phyloP scores from a whole-genome alignment of 495 filamentous ascomycete species.

The Massariosphaeria phaeospora region DNA sequence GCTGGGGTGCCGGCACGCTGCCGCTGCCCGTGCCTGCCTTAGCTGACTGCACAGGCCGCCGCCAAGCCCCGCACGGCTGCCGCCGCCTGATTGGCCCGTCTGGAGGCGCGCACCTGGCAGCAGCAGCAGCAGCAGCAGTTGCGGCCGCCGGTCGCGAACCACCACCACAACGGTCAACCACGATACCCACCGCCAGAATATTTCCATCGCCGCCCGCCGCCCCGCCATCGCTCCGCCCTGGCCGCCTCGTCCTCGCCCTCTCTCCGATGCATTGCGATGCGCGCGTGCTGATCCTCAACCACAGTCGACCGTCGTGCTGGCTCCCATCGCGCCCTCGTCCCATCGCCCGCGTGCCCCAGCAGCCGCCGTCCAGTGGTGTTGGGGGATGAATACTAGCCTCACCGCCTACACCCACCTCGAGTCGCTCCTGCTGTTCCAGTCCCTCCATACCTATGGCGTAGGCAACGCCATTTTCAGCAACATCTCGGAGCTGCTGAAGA shows the following conservation, averaged over 20 bases:
- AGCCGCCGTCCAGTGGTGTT: slow-evolving; percentile 22
- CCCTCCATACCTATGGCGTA: slow-evolving; percentile 62
- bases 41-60: too few species aligned
- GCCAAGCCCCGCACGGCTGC: too few species aligned
- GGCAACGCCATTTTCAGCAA: slow-evolving; percentile 60
- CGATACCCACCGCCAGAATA: background rate
- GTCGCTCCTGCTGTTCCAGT: slow-evolving; percentile 82
- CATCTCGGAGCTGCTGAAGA: slow-evolving; percentile 69
- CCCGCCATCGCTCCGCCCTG: slow-evolving; percentile 14
- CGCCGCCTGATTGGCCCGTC: slow-evolving; percentile 15
- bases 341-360: slow-evolving; percentile 28
- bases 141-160: slow-evolving; percentile 9
- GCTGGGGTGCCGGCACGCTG: too few species aligned
- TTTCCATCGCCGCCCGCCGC: slow-evolving; percentile 16
- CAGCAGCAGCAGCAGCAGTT: too few species aligned
- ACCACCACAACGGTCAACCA: slow-evolving; percentile 1
- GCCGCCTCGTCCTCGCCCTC: slow-evolving; percentile 14
- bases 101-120: background rate
- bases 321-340: slow-evolving; percentile 21
- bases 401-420: slow-evolving; percentile 79
- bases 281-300: slow-evolving; percentile 5
- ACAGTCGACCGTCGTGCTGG: slow-evolving; percentile 27
- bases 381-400: slow-evolving; percentile 40
- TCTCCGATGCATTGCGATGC: slow-evolving; percentile 8
- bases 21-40: too few species aligned